A percentile compares a stretch with the other conserved stretches of the same genome.
Evolutionary conservation across 495 filamentous ascomycete species (phyloP).

Genomic region (Lophiotrema nucula): DNA sequence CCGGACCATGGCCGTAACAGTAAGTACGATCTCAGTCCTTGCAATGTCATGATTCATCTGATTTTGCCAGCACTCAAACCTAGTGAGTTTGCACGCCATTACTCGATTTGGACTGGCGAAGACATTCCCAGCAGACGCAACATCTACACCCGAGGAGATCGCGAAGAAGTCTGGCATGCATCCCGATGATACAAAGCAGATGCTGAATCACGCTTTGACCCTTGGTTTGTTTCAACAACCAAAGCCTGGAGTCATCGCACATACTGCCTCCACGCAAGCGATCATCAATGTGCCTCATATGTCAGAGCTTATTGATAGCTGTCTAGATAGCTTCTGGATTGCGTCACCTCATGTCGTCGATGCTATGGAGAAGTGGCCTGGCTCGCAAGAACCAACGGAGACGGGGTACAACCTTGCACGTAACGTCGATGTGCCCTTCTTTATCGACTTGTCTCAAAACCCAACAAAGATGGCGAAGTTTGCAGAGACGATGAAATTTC

Average conservation of each 20-base stretch:
- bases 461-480: slow-evolving; percentile 9
- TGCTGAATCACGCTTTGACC: slow-evolving; percentile 6
- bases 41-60: background rate
- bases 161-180: background rate
- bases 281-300: slow-evolving; percentile 2
- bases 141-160: background rate
- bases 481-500: slow-evolving; percentile 15
- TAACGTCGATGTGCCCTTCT: slow-evolving; percentile 10
- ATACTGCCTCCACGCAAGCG: slow-evolving; percentile 12
- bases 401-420: slow-evolving; percentile 12
- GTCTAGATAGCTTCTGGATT: slow-evolving; percentile 7
- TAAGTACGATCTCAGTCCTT: background rate
- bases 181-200: background rate
- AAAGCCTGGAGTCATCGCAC: slow-evolving; percentile 11
- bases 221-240: slow-evolving; percentile 12
- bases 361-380: slow-evolving; percentile 17
- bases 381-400: slow-evolving; percentile 16
- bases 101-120: background rate
- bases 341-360: slow-evolving; percentile 3
- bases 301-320: slow-evolving; percentile 6
- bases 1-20: too few relatives aligned
- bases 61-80: background rate
- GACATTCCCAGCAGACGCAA: background rate
- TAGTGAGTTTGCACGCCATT: slow-evolving; percentile 2
- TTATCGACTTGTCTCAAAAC: slow-evolving; percentile 7